Base-by-base conservation (phyloP, 768 basidiomycete genomes). In the Mycena alexandri region DNA sequence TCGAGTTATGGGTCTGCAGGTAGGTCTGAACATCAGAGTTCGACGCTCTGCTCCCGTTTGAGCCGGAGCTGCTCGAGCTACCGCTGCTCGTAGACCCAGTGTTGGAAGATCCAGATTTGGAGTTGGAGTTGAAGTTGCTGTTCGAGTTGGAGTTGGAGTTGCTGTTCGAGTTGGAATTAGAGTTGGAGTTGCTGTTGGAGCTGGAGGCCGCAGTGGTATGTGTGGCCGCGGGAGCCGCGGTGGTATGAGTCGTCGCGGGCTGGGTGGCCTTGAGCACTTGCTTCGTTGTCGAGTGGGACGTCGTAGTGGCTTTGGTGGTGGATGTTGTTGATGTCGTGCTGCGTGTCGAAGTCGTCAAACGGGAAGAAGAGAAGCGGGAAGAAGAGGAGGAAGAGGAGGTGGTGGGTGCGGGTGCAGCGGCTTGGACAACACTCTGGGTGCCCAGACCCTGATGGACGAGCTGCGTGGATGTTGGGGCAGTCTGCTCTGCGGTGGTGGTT, bases 1-100 rank as follows among this genome's bases (percentile, higher is more conserved):
- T 74, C 0, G 78, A 74, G 80, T 94, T 94, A 80, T 93, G 92
- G 12, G 79, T 84, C 10, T 75, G 65, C 44, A 94, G 81, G 72
- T 89, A 91, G 5, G 80, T 76, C 42, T 83, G 72, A 24, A 85
- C 83, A 72, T 92, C 89, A 47, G 80, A 76, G 61, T 75, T 74
- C 34, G 85, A 83, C 13, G 78, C 71, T 10, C 71, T 57, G 68
- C 71, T 61, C 22, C 63, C 59, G 54, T 60, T 46, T 42, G 80
- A 78, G 59, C 76, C 76, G 34, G 84, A 81, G 24, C 75, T 63
- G 14, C 68, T 58, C 38, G 38, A 38, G 52, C 38, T 16, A 42
- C 24, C 22, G 65, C 22, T 42, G 70, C 46, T 58, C 66, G n/a
- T n/a, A n/a, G 41, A 13, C 72, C 61, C 42, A 57, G 50, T 21